phyloP scores from a whole-genome alignment of 768 basidiomycete genomes.

The Calocera viscosa region DNA sequence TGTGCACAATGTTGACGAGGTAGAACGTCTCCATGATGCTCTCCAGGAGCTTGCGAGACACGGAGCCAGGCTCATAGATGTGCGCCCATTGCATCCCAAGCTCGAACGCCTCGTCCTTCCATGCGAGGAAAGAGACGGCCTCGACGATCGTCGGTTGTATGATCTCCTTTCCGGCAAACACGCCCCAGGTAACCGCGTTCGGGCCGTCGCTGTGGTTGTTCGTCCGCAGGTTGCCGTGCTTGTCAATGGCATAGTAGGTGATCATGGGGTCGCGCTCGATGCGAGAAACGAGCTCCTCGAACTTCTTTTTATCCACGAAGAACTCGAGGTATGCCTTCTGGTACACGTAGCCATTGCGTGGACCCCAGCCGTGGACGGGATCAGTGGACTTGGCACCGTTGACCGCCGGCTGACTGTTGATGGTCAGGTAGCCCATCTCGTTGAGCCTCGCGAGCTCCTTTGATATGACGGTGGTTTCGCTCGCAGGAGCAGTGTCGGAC shows the following conservation, averaged over 20 bases:
- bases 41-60: slow-evolving; percentile 60
- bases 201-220: slow-evolving; percentile 93
- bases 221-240: slow-evolving; percentile 82
- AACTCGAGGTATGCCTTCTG: slow-evolving; percentile 98
- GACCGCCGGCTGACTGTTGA: slow-evolving; percentile 94
- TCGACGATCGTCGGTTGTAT: slow-evolving; percentile 94
- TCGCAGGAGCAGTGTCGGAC: slow-evolving; percentile 80
- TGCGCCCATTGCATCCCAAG: slow-evolving; percentile 85
- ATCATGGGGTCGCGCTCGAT: slow-evolving; percentile 80
- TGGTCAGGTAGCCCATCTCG: slow-evolving; percentile 82
- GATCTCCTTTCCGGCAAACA: slow-evolving; percentile 94
- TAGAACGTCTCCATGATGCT: slow-evolving; percentile 68
- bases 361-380: slow-evolving; percentile 84
- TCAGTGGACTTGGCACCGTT: slow-evolving; percentile 80
- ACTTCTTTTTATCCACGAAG: slow-evolving; percentile 67
- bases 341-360: slow-evolving; percentile 84
- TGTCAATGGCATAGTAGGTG: slow-evolving; percentile 97
- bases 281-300: slow-evolving; percentile 57
- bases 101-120: slow-evolving; percentile 97
- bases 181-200: slow-evolving; percentile 98
- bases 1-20: slow-evolving; percentile 93
- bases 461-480: slow-evolving; percentile 72
- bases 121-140: slow-evolving; percentile 95
- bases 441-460: slow-evolving; percentile 74
- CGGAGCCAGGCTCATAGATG: slow-evolving; percentile 65